Conservation (phyloP, 2,329 filamentous ascomycete species). For the Mariannaea elegans region DNA sequence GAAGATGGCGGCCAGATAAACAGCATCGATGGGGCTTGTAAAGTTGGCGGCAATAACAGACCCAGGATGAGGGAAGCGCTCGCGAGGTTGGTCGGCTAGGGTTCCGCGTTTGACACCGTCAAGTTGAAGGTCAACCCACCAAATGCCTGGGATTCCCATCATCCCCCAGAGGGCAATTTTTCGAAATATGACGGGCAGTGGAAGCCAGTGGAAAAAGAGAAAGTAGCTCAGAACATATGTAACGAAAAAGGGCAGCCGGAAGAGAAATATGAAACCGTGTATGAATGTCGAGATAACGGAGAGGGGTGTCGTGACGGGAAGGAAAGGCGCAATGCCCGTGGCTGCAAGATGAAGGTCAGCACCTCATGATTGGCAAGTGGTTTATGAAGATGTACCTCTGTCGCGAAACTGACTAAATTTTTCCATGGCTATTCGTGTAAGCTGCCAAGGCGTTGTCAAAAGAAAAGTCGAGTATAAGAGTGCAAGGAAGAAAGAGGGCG, state of each 20-base stretch:
- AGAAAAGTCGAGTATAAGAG: slow-evolving; percentile 7
- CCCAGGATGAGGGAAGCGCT: slow-evolving; percentile 79
- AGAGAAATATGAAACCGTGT: slow-evolving; percentile 77
- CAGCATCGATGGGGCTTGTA: slow-evolving; percentile 89
- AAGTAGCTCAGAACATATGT: slow-evolving; percentile 77
- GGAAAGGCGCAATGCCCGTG: slow-evolving; percentile 95
- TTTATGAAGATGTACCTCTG: slow-evolving; percentile 66
- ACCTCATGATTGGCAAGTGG: slow-evolving; percentile 9
- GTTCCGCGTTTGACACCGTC: slow-evolving; percentile 95
- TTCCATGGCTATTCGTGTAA: slow-evolving; percentile 70
- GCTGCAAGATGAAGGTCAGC: slow-evolving; percentile 60
- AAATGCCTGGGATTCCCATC: slow-evolving; percentile 88
- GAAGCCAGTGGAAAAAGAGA: slow-evolving; percentile 82
- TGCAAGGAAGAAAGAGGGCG: slow-evolving; percentile 20
- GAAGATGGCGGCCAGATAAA: slow-evolving; percentile 96
- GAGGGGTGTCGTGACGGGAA: slow-evolving; percentile 77
- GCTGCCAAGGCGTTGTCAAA: slow-evolving; percentile 1
- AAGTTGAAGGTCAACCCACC: slow-evolving; percentile 99
- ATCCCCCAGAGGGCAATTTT: slow-evolving; percentile 90
- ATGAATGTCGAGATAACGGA: slow-evolving; percentile 70
- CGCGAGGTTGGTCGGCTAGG: slow-evolving; percentile 75
- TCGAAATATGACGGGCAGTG: slow-evolving; percentile 68
- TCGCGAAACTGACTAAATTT: slow-evolving; percentile 95
- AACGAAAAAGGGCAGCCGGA: slow-evolving; percentile 82
- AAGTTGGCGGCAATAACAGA: slow-evolving; percentile 90